Evolutionary conservation across 2,329 filamentous ascomycete species (phyloP).

Genomic region (Phyllosticta citrichinensis): DNA sequence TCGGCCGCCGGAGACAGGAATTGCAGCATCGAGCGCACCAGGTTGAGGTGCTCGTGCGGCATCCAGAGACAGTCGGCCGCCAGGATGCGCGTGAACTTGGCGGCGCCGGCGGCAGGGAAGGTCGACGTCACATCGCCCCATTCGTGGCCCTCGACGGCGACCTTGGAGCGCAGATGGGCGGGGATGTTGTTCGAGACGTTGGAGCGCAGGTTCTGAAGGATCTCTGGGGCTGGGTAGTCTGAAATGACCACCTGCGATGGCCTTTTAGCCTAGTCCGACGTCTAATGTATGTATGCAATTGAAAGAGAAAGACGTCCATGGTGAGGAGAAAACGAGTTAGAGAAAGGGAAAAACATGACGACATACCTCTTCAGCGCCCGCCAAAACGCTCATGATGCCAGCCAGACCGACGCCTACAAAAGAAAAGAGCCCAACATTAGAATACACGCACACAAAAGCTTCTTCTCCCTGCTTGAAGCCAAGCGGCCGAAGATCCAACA

Average conservation of each 20-base stretch:
- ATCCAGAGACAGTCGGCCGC: conserved; percentile 69
- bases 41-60: conserved; percentile 59
- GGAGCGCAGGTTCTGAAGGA: conserved; percentile 47
- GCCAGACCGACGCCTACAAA: conserved; percentile 35
- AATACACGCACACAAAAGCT: conserved; percentile 5
- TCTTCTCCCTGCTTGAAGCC: background rate
- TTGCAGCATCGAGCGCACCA: conserved; percentile 51
- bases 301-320: conserved; percentile 17
- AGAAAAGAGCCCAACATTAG: conserved; percentile 12
- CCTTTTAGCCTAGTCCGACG: background rate
- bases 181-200: conserved; percentile 49
- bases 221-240: conserved; percentile 55
- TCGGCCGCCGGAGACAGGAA: conserved; percentile 42
- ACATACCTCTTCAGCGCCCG: conserved; percentile 34
- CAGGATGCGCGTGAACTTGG: conserved; percentile 51
- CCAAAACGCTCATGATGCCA: conserved; percentile 36
- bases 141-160: conserved; percentile 49
- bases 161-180: conserved; percentile 21
- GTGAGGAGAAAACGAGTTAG: background rate
- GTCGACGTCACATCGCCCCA: conserved; percentile 49
- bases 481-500: conserved; percentile 24
- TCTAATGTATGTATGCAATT: conserved; percentile 27
- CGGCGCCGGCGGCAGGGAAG: conserved; percentile 29
- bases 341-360: background rate
- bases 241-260: conserved; percentile 44